Evolutionary conservation across 73 alveolate species (phyloP), one percentile per base, ranked within the genome.

Genomic region (Symbiodinium pilosum): DNA sequence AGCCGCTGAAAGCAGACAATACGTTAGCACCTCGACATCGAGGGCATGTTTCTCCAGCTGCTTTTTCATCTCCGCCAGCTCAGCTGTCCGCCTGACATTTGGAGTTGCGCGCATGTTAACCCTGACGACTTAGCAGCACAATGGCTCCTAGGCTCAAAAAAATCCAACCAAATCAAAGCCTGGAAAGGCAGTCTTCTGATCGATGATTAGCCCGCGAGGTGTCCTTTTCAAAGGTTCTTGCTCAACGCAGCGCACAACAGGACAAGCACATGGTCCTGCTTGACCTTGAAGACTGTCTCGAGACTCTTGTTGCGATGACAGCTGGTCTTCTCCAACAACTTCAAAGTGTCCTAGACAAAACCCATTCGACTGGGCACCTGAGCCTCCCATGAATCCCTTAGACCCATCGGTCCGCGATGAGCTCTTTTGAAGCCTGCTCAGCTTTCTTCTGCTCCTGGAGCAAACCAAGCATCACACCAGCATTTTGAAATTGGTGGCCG

Each of bases 251-350:
- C 21, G 38, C 38, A 0, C 77, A 54, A 7, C 71, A 54, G 26
- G n/a, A n/a, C n/a, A n/a, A n/a, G n/a, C n/a, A n/a, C n/a, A n/a
- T 39, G 14, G 81, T 68, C 97, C 97, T 91, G 97, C 88, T 91
- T 91, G 54, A 91, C 97, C 77, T 91, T 91, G 97, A 69, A 69
- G 54, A 91, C 77, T 26, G 97, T 91, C 41, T 91, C 97, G 54
- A 91, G 44, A 32, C 97, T 91, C 97, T 68, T 91, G 77, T 91
- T 91, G 81, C 97, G 97, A 52, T 91, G 97, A 43, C 97, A 91
- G 64, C 97, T 91, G 81, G 88, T 68, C 51, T 91, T 91, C 75
- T 91, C 97, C 97, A 91, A 36, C 38, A 91, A 88, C 38, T 91
- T 91, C 44, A 91, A 75, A 1, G 97, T 91, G 77, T 91, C 97